phyloP scores from a whole-genome alignment of 2,329 filamentous ascomycete species.

The Pseudogymnoascus destructans region DNA sequence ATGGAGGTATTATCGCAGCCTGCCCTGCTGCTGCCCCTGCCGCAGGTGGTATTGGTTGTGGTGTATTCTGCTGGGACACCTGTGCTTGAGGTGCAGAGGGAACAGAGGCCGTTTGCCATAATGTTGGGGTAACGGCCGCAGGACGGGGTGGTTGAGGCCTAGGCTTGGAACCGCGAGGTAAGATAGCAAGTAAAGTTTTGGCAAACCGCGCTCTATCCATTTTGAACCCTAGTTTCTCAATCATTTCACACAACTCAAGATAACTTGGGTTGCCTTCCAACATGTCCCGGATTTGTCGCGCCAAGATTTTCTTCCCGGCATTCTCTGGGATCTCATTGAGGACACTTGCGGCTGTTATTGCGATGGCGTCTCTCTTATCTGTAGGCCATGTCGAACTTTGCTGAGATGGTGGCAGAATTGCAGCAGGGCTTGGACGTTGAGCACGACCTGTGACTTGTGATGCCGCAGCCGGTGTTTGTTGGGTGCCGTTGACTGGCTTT shows the following conservation, averaged over 20 bases:
- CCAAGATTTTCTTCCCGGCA: slow-evolving; percentile 7
- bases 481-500: not conserved
- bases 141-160: not conserved
- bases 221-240: slow-evolving; percentile 10
- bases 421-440: not conserved
- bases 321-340: slow-evolving; percentile 10
- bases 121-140: not conserved
- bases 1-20: not conserved
- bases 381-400: slow-evolving; percentile 5
- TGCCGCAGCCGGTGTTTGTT: not conserved
- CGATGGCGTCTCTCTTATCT: slow-evolving; percentile 3
- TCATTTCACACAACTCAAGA: slow-evolving; percentile 12
- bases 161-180: not conserved
- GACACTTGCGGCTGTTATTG: slow-evolving; percentile 4
- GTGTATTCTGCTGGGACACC: not conserved
- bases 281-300: slow-evolving; percentile 9
- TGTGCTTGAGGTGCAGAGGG: not conserved
- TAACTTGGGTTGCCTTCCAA: slow-evolving; percentile 11
- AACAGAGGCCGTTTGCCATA: not conserved
- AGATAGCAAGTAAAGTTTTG: slow-evolving; percentile 8
- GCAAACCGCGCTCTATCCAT: slow-evolving; percentile 11
- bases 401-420: not conserved
- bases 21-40: not conserved
- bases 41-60: not conserved
- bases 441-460: not conserved